Evolutionary conservation across 2,329 filamentous ascomycete genomes (phyloP).

Genomic region (Aspergillus piperis): DNA sequence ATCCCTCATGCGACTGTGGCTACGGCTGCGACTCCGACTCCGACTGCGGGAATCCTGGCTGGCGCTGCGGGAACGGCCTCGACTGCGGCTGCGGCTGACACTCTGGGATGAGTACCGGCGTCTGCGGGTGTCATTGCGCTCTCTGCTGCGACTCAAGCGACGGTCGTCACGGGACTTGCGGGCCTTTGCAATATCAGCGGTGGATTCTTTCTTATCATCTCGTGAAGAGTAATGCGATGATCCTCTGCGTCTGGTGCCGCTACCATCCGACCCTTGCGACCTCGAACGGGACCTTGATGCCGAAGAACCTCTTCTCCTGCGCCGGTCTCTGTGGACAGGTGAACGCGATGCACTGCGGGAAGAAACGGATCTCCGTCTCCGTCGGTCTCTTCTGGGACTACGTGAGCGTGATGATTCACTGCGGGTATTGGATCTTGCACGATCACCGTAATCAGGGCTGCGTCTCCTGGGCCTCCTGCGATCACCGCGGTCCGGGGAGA

Average conservation of each 20-base stretch:
- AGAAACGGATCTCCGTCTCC: slow-evolving; percentile 43
- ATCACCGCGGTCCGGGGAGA: slow-evolving; percentile 42
- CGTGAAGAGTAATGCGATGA: slow-evolving; percentile 47
- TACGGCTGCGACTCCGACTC: slow-evolving; percentile 34
- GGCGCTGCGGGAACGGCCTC: slow-evolving; percentile 33
- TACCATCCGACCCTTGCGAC: slow-evolving; percentile 30
- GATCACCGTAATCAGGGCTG: slow-evolving; percentile 47
- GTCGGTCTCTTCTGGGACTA: slow-evolving; percentile 53
- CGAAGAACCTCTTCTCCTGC: slow-evolving; percentile 36
- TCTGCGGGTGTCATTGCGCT: slow-evolving; percentile 34
- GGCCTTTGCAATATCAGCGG: slow-evolving; percentile 54
- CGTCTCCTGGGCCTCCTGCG: slow-evolving; percentile 38
- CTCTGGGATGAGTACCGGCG: slow-evolving; percentile 17
- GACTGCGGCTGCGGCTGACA: slow-evolving; percentile 34
- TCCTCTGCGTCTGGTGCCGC: slow-evolving; percentile 43
- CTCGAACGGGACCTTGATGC: slow-evolving; percentile 41
- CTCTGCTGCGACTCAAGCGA: slow-evolving; percentile 42
- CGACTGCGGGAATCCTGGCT: slow-evolving; percentile 25
- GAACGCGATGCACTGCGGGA: slow-evolving; percentile 41
- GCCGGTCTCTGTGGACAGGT: slow-evolving; percentile 34
- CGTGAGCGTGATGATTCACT: slow-evolving; percentile 57
- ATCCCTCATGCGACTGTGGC: slow-evolving; percentile 33
- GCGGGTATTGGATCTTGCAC: slow-evolving; percentile 52
- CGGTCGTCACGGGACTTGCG: slow-evolving; percentile 45
- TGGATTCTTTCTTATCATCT: slow-evolving; percentile 45